Evolutionary conservation across 352 stramenopile species (phyloP).

Genomic region (Peronospora farinosa): DNA sequence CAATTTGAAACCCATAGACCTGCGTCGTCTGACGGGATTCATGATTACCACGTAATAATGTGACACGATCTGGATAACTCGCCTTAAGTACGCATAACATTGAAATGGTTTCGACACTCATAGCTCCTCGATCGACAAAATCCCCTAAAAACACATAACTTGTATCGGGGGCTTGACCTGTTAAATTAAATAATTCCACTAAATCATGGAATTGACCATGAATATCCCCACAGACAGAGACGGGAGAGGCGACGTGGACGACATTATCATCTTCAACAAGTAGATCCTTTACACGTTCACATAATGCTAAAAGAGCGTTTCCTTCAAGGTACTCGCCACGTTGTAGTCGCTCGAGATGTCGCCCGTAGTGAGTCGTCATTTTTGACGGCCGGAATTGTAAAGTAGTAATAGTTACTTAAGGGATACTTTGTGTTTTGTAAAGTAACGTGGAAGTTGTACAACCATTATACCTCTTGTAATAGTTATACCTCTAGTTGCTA

Average conservation of each 20-base stretch:
- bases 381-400: constrained; percentile 1
- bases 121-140: constrained; percentile 94
- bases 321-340: constrained; percentile 48
- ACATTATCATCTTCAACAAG: constrained; percentile 81
- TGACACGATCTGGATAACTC: constrained; percentile 88
- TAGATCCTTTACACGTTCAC: constrained; percentile 61
- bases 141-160: constrained; percentile 95
- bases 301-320: constrained; percentile 53
- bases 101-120: constrained; percentile 91
- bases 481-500: no score
- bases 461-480: no score
- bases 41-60: constrained; percentile 93
- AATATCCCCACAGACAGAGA: constrained; percentile 90
- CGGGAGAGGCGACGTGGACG: constrained; percentile 61
- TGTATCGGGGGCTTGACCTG: constrained; percentile 79
- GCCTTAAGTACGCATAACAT: constrained; percentile 87
- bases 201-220: constrained; percentile 98
- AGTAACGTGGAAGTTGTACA: not conserved
- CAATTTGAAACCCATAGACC: constrained; percentile 81
- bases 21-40: constrained; percentile 84
- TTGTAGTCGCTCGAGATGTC: constrained; percentile 55
- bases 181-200: constrained; percentile 89
- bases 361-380: constrained; percentile 29
- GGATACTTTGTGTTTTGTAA: not conserved
- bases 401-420: not conserved